Conservation (phyloP, 768 basidiomycete genomes). For the Coprinellus micaceus region DNA sequence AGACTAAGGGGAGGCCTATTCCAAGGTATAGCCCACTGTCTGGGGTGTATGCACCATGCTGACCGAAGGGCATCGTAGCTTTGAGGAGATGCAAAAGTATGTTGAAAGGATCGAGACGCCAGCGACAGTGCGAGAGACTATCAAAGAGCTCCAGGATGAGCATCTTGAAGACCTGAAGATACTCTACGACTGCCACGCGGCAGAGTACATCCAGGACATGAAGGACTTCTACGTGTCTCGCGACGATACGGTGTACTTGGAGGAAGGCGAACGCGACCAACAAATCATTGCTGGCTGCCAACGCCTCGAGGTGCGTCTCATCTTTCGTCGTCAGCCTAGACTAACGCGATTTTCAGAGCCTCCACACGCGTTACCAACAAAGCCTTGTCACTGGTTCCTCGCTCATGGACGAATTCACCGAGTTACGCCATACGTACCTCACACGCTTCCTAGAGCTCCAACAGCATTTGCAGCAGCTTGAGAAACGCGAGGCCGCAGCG, state of each 20-base stretch:
- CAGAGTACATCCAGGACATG: not conserved
- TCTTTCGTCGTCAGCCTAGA: not conserved
- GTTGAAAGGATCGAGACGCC: not conserved
- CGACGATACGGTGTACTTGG: not conserved
- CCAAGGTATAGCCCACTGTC: constrained; percentile 1
- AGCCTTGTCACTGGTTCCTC: not conserved
- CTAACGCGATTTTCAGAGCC: not conserved
- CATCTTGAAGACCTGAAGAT: not conserved
- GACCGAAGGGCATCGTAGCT: not conserved
- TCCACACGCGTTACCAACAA: not conserved
- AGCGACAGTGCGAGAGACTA: not conserved
- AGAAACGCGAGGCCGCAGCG: not conserved
- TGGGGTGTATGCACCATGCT: no score
- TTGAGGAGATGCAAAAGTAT: not conserved
- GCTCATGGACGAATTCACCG: not conserved
- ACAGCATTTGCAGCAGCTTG: not conserved
- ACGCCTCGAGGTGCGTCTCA: not conserved
- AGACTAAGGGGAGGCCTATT: not conserved
- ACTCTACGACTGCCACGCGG: not conserved
- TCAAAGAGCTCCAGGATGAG: not conserved
- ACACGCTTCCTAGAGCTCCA: not conserved
- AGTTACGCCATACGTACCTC: not conserved
- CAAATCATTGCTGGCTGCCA: not conserved
- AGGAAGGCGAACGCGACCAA: not conserved
- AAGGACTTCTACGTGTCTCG: not conserved